phyloP scores from a whole-genome alignment of 768 basidiomycete genomes.

The Auricularia heimuer region DNA sequence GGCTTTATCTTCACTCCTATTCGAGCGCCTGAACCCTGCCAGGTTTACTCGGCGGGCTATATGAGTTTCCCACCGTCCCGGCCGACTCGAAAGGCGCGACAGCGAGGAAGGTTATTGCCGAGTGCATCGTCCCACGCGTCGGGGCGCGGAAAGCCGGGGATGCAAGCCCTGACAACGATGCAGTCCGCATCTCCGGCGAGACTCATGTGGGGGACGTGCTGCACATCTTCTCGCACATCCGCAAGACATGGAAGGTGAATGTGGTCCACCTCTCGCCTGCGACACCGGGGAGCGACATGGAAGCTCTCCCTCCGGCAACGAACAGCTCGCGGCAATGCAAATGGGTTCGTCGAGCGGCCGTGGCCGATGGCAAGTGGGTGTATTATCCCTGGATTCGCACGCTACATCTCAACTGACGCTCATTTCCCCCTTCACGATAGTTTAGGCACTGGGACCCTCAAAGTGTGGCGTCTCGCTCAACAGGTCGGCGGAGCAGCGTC shows the following conservation, averaged over 20 bases:
- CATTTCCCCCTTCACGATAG: slow-evolving; percentile 25
- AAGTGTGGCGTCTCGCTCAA: slow-evolving; percentile 53
- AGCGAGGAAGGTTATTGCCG: neutral
- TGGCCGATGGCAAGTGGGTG: slow-evolving; percentile 53
- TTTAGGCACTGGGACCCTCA: slow-evolving; percentile 63
- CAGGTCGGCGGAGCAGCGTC: slow-evolving; percentile 1
- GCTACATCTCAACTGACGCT: neutral
- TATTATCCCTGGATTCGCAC: neutral
- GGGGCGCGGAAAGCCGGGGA: neutral
- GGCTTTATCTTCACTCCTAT: neutral
- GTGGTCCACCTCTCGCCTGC: neutral
- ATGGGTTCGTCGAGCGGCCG: slow-evolving; percentile 49
- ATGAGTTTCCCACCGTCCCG: slow-evolving; percentile 70
- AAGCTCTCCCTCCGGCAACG: slow-evolving; percentile 1
- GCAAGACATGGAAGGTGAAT: slow-evolving; percentile 49
- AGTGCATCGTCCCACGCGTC: no score
- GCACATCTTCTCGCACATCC: slow-evolving; percentile 86
- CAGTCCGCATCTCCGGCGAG: neutral
- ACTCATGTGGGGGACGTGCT: slow-evolving; percentile 42
- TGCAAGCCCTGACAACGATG: slow-evolving; percentile 1
- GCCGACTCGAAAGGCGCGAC: slow-evolving; percentile 35
- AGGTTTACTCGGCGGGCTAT: slow-evolving; percentile 87
- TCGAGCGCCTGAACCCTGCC: slow-evolving; percentile 5
- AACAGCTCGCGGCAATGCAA: slow-evolving; percentile 15
- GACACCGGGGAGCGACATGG: slow-evolving; percentile 5